Conservation (phyloP, 2,329 filamentous ascomycete genomes). For the Knoxdaviesia proteae region DNA sequence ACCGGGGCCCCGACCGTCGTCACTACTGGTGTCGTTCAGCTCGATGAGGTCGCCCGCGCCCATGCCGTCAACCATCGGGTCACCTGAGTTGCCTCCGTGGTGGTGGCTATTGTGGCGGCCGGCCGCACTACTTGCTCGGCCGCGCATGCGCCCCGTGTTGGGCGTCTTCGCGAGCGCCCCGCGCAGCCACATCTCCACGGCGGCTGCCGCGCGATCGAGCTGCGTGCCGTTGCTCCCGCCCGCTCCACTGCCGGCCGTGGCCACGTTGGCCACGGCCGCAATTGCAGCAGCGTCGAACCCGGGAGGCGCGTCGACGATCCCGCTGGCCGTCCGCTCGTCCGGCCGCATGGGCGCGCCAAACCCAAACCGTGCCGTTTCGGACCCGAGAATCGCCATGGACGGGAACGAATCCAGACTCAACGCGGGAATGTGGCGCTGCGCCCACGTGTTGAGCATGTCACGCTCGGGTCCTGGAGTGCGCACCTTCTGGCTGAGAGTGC, state of each 20-base stretch:
- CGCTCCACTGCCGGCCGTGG: conserved; percentile 10
- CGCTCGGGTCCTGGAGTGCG: conserved; percentile 61
- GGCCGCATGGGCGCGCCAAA: conserved; percentile 22
- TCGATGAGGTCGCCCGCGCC: conserved; percentile 48
- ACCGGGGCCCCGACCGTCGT: conserved; percentile 21
- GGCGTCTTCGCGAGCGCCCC: conserved; percentile 52
- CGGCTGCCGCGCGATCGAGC: conserved; percentile 68
- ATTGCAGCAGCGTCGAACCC: conserved; percentile 14
- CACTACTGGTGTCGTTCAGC: conserved; percentile 39
- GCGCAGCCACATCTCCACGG: conserved; percentile 77
- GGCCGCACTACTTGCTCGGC: conserved; percentile 1
- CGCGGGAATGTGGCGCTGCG: conserved; percentile 63
- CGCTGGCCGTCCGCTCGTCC: conserved; percentile 12
- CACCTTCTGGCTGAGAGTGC: conserved; percentile 52
- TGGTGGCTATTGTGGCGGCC: conserved; percentile 3
- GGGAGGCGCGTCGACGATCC: too few relatives aligned
- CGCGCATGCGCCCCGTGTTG: conserved; percentile 24
- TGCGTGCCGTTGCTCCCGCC: conserved; percentile 22
- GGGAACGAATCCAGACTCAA: conserved; percentile 50
- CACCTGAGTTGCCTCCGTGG: conserved; percentile 14
- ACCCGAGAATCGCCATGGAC: conserved; percentile 43
- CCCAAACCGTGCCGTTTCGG: conserved; percentile 36
- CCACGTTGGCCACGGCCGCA: neutral
- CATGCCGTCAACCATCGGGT: conserved; percentile 8
- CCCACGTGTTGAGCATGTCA: conserved; percentile 68